Base-by-base conservation (phyloP, 1,284 basidiomycete species). In the Leccinum fallax region DNA sequence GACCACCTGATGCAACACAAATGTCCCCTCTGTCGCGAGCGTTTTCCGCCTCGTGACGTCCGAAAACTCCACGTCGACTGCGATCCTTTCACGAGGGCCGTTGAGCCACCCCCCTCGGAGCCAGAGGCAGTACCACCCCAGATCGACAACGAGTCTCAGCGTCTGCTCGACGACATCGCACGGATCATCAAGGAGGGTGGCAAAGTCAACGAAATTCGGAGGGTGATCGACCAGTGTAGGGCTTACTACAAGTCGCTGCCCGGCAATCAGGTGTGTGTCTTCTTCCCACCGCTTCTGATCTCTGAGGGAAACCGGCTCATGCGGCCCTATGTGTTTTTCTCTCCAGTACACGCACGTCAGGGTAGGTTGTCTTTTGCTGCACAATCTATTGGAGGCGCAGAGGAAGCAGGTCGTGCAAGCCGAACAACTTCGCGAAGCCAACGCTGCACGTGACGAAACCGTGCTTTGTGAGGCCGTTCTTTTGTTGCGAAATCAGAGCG, bases 381-480 rank as follows among this genome's bases (percentile, higher is more conserved):
- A 75, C 52, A 74, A 72, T 46, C 59, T 77, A 24, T 59, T 73
- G 51, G 76, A 76, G 30, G 69, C 66, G 9, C 71, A 76, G 59
- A 61, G 74, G 28, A 74, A 76, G 64, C 58, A 68, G 40, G 36
- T 54, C 48, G 28, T 46, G 3, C 75, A 76, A 64, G 62, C 66
- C 49, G 74, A 77, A 8, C 67, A 72, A 19, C 59, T 71, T 55
- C 67, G 71, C 55, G 73, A 74, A 57, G 57, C 61, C 2, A 48
- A 60, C 3, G 19, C 63, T n/a, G 61, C 71, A 61, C 67, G 66
- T 61, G 71, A 76, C 13, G 72, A 76, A 19, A 63, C 71, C 90
- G 91, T 43, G 79, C 84, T 71, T 79, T 97, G 92, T 95, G 65
- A 68, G 90, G 73, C 11, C 48, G n/a, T 43, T 34, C 26, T 19